phyloP scores from a whole-genome alignment of 2,329 filamentous ascomycete genomes.

The Penicillium expansum region DNA sequence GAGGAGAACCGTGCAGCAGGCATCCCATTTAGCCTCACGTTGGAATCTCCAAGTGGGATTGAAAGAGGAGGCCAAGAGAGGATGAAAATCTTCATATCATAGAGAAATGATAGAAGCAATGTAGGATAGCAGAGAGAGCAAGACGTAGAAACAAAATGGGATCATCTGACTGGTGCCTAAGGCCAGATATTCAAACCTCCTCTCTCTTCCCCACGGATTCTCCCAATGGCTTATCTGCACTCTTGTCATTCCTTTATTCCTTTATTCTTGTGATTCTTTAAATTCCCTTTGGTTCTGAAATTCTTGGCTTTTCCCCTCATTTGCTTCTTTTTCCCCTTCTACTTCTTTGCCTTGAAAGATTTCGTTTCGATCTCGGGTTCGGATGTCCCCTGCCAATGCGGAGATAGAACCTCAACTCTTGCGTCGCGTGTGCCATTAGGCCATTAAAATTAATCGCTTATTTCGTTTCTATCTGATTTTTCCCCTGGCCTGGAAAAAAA shows the following conservation, averaged over 20 bases:
- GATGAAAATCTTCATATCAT: not conserved
- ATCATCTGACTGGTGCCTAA: constrained; percentile 11
- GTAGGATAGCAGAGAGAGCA: not conserved
- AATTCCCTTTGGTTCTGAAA: not conserved
- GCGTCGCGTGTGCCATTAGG: constrained; percentile 1
- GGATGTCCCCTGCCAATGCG: constrained; percentile 2
- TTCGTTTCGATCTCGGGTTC: not conserved
- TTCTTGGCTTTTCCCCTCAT: constrained; percentile 7
- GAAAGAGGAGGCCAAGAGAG: not conserved
- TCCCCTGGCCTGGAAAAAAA: not conserved
- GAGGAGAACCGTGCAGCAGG: constrained; percentile 4
- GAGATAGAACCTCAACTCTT: not conserved
- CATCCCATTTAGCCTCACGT: not conserved
- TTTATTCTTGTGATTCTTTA: not conserved
- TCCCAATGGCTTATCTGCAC: not conserved
- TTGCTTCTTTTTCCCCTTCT: not conserved
- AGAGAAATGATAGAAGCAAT: not conserved
- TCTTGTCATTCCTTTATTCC: constrained; percentile 2
- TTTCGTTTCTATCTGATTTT: not conserved
- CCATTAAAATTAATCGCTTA: not conserved
- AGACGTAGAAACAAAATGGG: not conserved
- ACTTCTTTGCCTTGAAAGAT: not conserved
- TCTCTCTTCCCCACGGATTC: not conserved
- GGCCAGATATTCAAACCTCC: not conserved
- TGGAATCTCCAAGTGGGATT: not conserved